phyloP scores from a whole-genome alignment of 768 basidiomycete species.

The Macrolepiota fuliginosa region DNA sequence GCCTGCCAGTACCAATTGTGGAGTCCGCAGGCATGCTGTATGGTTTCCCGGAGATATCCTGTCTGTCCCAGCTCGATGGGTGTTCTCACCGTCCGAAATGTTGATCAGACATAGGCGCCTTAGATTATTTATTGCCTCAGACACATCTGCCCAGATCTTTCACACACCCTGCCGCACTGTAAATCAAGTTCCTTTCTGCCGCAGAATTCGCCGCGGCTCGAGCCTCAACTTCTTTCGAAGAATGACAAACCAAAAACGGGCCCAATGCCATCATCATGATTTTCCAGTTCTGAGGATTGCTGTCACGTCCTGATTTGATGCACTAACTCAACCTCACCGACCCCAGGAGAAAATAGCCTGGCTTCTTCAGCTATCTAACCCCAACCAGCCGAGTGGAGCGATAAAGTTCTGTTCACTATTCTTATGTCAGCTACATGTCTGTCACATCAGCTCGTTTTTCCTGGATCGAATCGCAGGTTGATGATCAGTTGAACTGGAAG shows the following conservation, averaged over 20 bases:
- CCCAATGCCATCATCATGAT: slow-evolving; percentile 6
- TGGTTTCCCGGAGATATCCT: slow-evolving; percentile 16
- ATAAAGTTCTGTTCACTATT: slow-evolving; percentile 10
- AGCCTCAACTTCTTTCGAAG: slow-evolving; percentile 27
- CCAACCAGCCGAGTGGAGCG: slow-evolving; percentile 11
- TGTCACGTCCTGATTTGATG: slow-evolving; percentile 10
- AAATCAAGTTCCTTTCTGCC: slow-evolving; percentile 23
- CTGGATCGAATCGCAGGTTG: neutral
- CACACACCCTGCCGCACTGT: slow-evolving; percentile 7
- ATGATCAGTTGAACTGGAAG: neutral
- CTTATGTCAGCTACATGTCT: neutral
- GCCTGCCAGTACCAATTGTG: neutral
- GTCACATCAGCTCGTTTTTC: slow-evolving; percentile 8
- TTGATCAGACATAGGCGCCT: slow-evolving; percentile 1
- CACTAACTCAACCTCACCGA: neutral
- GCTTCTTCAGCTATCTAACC: slow-evolving; percentile 8
- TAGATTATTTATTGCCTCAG: neutral
- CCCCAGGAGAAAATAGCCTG: neutral
- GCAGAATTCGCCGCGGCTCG: slow-evolving; percentile 30
- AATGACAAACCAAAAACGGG: slow-evolving; percentile 19
- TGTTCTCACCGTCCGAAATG: slow-evolving; percentile 1
- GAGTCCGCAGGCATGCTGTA: slow-evolving; percentile 2
- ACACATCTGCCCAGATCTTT: slow-evolving; percentile 4
- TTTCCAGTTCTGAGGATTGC: slow-evolving; percentile 5
- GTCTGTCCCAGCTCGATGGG: slow-evolving; percentile 1